Evolutionary conservation across 208 protist genomes (phyloP).

Genomic region (Trypanosoma caninum): DNA sequence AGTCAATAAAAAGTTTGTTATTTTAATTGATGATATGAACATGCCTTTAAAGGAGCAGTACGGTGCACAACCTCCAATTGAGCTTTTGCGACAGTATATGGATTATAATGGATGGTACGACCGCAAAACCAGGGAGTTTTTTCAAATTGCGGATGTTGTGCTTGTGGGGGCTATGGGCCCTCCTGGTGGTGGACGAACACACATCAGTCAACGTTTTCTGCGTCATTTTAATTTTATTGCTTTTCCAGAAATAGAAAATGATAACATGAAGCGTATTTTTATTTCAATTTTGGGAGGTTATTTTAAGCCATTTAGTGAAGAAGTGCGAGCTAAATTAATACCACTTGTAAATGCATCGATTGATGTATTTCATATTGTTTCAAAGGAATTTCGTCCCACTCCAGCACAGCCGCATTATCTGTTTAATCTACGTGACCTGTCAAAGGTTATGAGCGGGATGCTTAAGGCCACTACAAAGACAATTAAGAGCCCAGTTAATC

Average conservation of each 20-base stretch:
- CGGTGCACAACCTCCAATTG: slow-evolving; percentile 98
- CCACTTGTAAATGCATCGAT: slow-evolving; percentile 93
- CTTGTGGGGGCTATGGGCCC: slow-evolving; percentile 96
- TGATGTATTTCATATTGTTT: slow-evolving; percentile 93
- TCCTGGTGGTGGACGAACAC: slow-evolving; percentile 95
- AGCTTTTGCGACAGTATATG: slow-evolving; percentile 98
- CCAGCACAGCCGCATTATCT: slow-evolving; percentile 98
- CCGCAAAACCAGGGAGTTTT: slow-evolving; percentile 92
- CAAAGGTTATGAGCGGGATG: slow-evolving; percentile 97
- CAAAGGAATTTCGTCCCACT: slow-evolving; percentile 95
- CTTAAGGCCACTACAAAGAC: slow-evolving; percentile 77
- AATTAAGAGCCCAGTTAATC: slow-evolving; percentile 35
- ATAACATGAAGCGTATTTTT: slow-evolving; percentile 96
- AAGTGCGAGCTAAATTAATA: slow-evolving; percentile 64
- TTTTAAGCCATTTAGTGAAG: slow-evolving; percentile 85
- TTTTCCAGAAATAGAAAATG: slow-evolving; percentile 95
- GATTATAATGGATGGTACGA: slow-evolving; percentile 98
- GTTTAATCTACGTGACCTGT: slow-evolving; percentile 98
- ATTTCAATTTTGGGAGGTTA: slow-evolving; percentile 94
- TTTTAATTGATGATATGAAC: slow-evolving; percentile 99
- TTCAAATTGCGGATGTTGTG: slow-evolving; percentile 94
- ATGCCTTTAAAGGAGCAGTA: slow-evolving; percentile 98
- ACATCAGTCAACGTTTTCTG: slow-evolving; percentile 95
- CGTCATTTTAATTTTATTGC: slow-evolving; percentile 98
- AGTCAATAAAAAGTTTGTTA: slow-evolving; percentile 95